These are phyloP conservation scores for Dendrobium officinale DNA, from an alignment of 106 monocot species.

Conservation along the genomic window DNA sequence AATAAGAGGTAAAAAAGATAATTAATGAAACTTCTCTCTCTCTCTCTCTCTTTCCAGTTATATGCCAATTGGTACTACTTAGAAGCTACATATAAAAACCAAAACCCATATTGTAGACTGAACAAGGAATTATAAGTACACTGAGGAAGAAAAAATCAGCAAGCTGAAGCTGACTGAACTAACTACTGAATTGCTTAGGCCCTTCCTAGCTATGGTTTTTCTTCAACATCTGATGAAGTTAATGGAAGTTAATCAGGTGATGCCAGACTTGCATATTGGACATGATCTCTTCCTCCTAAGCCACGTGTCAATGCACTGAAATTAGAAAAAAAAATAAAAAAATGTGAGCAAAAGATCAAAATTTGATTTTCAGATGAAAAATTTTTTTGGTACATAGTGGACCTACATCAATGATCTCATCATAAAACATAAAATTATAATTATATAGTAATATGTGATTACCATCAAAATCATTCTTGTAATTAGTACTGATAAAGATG, in stretches of 20 bases:
- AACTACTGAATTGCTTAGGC: not conserved
- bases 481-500: no score
- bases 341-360: not conserved
- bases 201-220: not conserved
- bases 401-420: not conserved
- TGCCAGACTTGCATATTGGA: slow-evolving; percentile 84
- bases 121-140: not conserved
- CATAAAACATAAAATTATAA: no score
- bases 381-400: not conserved
- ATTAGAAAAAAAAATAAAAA: not conserved
- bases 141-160: not conserved
- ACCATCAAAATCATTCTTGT: no score
- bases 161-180: not conserved
- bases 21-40: no score
- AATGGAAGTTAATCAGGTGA: slow-evolving; percentile 19
- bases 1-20: no score
- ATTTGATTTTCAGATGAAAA: not conserved
- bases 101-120: not conserved
- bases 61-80: no score
- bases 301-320: slow-evolving; percentile 93
- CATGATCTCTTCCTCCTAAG: slow-evolving; percentile 67
- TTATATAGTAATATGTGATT: no score
- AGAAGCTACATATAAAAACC: not conserved
- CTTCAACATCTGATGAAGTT: not conserved
- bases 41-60: no score